phyloP scores from a whole-genome alignment of 768 basidiomycete genomes.

The Suillus variegatus region DNA sequence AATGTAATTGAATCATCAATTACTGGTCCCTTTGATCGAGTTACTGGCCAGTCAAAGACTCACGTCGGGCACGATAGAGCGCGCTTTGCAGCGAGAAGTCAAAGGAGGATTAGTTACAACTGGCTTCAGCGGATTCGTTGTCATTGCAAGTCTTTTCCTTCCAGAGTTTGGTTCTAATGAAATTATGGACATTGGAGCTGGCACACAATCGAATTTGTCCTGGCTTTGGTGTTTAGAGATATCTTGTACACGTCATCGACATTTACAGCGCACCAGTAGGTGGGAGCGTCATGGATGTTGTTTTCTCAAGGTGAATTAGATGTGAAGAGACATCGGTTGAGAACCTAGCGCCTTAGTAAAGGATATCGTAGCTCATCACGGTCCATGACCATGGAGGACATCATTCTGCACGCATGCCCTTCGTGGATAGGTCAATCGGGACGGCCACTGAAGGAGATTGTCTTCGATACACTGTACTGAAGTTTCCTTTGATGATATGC shows the following conservation, averaged over 20 bases:
- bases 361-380: background rate
- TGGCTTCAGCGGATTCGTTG: background rate
- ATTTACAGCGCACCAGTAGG: background rate
- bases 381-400: background rate
- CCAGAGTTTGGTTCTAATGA: background rate
- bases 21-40: background rate
- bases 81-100: background rate
- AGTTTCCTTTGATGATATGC: background rate
- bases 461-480: background rate
- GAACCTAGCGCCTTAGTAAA: background rate
- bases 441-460: background rate
- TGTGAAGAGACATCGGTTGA: background rate
- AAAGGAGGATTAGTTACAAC: background rate
- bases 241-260: background rate
- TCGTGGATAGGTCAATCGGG: background rate
- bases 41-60: background rate
- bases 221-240: background rate
- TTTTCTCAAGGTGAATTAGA: background rate
- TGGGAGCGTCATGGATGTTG: background rate
- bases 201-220: background rate
- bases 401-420: background rate
- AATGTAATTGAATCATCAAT: background rate
- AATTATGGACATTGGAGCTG: background rate
- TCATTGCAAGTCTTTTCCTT: too few relatives aligned
- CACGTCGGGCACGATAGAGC: background rate